phyloP scores from a whole-genome alignment of 495 filamentous ascomycete genomes.

The Massariosphaeria phaeospora region DNA sequence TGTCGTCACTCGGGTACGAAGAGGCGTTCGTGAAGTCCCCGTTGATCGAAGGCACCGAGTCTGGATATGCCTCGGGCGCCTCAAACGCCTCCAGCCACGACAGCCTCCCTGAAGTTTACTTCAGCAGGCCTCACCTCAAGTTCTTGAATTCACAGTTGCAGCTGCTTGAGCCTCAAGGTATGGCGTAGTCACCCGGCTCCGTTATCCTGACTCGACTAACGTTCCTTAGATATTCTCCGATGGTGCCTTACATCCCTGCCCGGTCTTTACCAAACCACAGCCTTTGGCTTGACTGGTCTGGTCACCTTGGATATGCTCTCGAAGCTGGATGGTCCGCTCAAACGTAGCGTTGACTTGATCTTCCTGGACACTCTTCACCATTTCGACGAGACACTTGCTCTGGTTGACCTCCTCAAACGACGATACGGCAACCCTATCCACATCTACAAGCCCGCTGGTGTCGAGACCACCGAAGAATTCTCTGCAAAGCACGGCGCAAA shows the following conservation, averaged over 20 bases:
- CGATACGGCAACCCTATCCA: slow-evolving; percentile 76
- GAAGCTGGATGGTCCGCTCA: slow-evolving; percentile 53
- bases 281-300: slow-evolving; percentile 89
- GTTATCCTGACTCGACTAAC: neutral
- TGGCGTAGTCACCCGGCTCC: neutral
- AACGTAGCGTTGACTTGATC: slow-evolving; percentile 74
- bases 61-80: slow-evolving; percentile 78
- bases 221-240: slow-evolving; percentile 66
- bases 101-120: slow-evolving; percentile 68
- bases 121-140: slow-evolving; percentile 82
- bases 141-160: slow-evolving; percentile 86
- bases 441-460: slow-evolving; percentile 77
- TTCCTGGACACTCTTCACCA: slow-evolving; percentile 97
- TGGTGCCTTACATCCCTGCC: slow-evolving; percentile 91
- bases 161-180: slow-evolving; percentile 70
- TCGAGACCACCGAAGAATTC: slow-evolving; percentile 67
- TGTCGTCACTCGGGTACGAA: slow-evolving; percentile 19
- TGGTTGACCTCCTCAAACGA: slow-evolving; percentile 71
- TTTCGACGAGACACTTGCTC: slow-evolving; percentile 80
- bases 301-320: slow-evolving; percentile 94
- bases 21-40: slow-evolving; percentile 7
- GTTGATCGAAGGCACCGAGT: slow-evolving; percentile 50
- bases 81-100: slow-evolving; percentile 63
- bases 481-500: slow-evolving; percentile 72
- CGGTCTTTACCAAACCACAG: slow-evolving; percentile 91